Evolutionary conservation across 2,329 filamentous ascomycete species (phyloP).

Genomic region (Lachnellula hyalina): DNA sequence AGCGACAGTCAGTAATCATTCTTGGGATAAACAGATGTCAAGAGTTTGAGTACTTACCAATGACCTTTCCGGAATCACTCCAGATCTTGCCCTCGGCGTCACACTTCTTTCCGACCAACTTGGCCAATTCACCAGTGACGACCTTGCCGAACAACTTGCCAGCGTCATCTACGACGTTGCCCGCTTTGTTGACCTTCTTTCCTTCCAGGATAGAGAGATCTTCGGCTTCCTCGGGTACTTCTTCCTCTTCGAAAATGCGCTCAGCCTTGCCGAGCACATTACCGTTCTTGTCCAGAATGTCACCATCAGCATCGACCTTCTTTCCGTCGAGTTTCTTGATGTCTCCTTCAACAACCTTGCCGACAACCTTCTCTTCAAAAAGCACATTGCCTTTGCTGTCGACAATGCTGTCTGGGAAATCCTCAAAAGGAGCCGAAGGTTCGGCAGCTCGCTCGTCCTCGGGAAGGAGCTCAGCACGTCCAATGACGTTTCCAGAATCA

Average conservation of each 20-base stretch:
- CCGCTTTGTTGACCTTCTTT: slow-evolving; percentile 53
- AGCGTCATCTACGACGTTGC: slow-evolving; percentile 50
- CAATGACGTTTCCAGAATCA: slow-evolving; percentile 62
- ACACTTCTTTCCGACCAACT: slow-evolving; percentile 57
- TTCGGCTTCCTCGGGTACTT: slow-evolving; percentile 17
- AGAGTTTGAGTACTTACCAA: slow-evolving; percentile 28
- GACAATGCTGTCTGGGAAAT: slow-evolving; percentile 49
- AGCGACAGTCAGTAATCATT: background rate
- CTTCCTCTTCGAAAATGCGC: slow-evolving; percentile 32
- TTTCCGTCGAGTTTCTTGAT: slow-evolving; percentile 58
- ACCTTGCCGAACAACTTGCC: slow-evolving; percentile 56
- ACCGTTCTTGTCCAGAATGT: slow-evolving; percentile 72
- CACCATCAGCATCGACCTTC: slow-evolving; percentile 74
- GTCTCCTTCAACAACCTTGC: slow-evolving; percentile 59
- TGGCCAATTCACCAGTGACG: slow-evolving; percentile 56
- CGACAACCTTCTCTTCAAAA: slow-evolving; percentile 47
- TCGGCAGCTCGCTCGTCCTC: slow-evolving; percentile 45
- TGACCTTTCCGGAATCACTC: slow-evolving; percentile 62
- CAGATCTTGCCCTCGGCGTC: slow-evolving; percentile 66
- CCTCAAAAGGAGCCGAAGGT: slow-evolving; percentile 48
- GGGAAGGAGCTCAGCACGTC: slow-evolving; percentile 60
- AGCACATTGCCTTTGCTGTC: slow-evolving; percentile 48
- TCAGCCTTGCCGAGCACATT: slow-evolving; percentile 41
- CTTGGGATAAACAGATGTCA: background rate
- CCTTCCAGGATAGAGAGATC: slow-evolving; percentile 48